phyloP scores from a whole-genome alignment of 495 filamentous ascomycete species.

The Penicillium egyptiacum region DNA sequence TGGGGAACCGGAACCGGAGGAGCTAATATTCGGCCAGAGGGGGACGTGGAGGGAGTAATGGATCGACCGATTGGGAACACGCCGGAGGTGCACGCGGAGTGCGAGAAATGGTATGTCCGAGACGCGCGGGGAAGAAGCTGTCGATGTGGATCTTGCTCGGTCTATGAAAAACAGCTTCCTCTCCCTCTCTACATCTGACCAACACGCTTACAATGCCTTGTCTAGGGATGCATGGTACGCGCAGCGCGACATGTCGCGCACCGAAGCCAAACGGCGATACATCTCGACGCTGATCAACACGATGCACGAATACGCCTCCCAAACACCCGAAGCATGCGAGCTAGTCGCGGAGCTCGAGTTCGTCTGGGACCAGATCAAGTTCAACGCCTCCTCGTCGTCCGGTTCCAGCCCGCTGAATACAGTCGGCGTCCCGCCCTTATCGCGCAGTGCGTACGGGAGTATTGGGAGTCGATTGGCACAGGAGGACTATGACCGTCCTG shows the following conservation, averaged over 20 bases:
- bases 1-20: not conserved
- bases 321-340: conserved; percentile 79
- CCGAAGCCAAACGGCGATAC: conserved; percentile 92
- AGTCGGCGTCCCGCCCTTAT: conserved; percentile 38
- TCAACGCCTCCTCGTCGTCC: conserved; percentile 66
- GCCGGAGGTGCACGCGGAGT: conserved; percentile 54
- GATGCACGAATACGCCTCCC: conserved; percentile 89
- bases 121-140: not conserved
- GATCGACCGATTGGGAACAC: conserved; percentile 66
- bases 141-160: not conserved
- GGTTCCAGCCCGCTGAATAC: conserved; percentile 48
- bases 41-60: conserved; percentile 91
- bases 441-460: conserved; percentile 36
- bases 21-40: conserved; percentile 54
- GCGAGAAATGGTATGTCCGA: conserved; percentile 58
- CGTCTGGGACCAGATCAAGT: conserved; percentile 97
- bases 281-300: conserved; percentile 91
- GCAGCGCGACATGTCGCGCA: conserved; percentile 75
- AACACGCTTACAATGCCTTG: not conserved
- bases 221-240: conserved; percentile 84
- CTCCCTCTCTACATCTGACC: not conserved
- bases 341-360: conserved; percentile 95
- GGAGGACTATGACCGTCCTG: conserved; percentile 29
- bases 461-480: conserved; percentile 35
- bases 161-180: not conserved